Evolutionary conservation across 179 eudicot species (phyloP).

Genomic region (Silene vulgaris): DNA sequence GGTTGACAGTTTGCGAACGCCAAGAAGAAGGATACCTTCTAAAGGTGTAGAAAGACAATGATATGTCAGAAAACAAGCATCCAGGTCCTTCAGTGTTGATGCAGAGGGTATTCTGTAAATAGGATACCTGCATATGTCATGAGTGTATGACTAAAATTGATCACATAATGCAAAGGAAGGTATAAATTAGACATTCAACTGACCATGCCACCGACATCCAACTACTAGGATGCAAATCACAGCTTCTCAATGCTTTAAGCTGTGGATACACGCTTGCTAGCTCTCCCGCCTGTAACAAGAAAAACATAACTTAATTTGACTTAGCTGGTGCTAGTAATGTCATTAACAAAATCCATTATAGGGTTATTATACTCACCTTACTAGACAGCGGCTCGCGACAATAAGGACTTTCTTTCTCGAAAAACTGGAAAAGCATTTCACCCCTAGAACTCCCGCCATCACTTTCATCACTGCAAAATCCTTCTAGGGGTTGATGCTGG

Average conservation of each 20-base stretch:
- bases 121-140: slow-evolving; percentile 30
- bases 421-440: slow-evolving; percentile 26
- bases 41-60: slow-evolving; percentile 25
- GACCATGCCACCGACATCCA: slow-evolving; percentile 40
- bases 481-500: slow-evolving; percentile 10
- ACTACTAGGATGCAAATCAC: slow-evolving; percentile 27
- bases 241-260: slow-evolving; percentile 27
- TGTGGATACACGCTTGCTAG: slow-evolving; percentile 22
- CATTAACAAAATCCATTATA: background rate
- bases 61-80: slow-evolving; percentile 33
- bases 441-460: slow-evolving; percentile 18
- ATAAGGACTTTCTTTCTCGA: slow-evolving; percentile 27
- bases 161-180: background rate
- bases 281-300: slow-evolving; percentile 17
- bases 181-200: background rate
- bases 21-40: slow-evolving; percentile 20
- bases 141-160: slow-evolving; percentile 7
- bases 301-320: background rate
- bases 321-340: background rate
- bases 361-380: slow-evolving; percentile 21
- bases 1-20: background rate
- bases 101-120: slow-evolving; percentile 32
- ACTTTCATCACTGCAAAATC: slow-evolving; percentile 23
- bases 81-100: slow-evolving; percentile 25
- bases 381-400: slow-evolving; percentile 28